phyloP scores from a whole-genome alignment of 371 early-diverging fungal species.

The Mucor circinelloides region DNA sequence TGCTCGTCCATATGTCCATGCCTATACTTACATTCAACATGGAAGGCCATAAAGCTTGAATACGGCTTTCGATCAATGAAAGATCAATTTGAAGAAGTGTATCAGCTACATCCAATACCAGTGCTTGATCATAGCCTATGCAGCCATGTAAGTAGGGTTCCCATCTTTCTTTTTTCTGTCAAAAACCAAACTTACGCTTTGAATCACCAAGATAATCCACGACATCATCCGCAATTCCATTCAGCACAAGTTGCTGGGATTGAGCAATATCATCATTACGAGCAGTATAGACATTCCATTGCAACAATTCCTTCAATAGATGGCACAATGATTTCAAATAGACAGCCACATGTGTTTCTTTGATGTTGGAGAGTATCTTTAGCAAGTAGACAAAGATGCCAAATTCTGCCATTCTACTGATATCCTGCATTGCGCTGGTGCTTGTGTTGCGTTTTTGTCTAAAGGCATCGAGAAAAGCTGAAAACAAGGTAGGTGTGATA shows the following conservation, averaged over 20 bases:
- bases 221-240: conserved; percentile 21
- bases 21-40: conserved; percentile 36
- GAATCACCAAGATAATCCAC: conserved; percentile 20
- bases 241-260: conserved; percentile 24
- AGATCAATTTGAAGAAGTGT: conserved; percentile 49
- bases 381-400: conserved; percentile 37
- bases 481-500: conserved; percentile 31
- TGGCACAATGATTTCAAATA: conserved; percentile 25
- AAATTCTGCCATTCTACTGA: conserved; percentile 40
- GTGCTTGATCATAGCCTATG: conserved; percentile 26
- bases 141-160: not conserved
- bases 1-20: not conserved
- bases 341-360: not conserved
- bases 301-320: conserved; percentile 29
- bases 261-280: conserved; percentile 42
- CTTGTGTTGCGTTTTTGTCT: conserved; percentile 35
- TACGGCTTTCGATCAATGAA: conserved; percentile 36
- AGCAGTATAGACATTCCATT: conserved; percentile 34
- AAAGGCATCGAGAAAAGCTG: conserved; percentile 31
- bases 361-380: conserved; percentile 10
- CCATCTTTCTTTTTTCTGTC: too few relatives aligned
- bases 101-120: conserved; percentile 33
- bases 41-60: conserved; percentile 38
- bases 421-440: conserved; percentile 32
- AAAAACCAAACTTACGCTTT: conserved; percentile 19